phyloP scores from a whole-genome alignment of 805 yeast genomes.

The Starmerella riodocensis region DNA sequence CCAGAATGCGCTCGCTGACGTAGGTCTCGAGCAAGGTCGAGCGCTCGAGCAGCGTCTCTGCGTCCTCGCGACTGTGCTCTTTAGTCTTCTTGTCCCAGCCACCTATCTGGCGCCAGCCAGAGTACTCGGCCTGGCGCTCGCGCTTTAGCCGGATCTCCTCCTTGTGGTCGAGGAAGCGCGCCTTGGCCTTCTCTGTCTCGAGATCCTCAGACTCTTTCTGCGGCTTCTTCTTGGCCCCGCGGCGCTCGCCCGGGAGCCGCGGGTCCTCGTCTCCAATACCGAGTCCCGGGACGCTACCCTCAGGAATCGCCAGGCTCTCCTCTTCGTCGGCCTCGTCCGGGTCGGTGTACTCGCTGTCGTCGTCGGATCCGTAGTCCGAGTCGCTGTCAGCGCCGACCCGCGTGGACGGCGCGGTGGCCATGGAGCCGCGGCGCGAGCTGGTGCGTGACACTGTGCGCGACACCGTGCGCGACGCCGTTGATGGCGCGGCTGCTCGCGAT shows the following conservation, averaged over 20 bases:
- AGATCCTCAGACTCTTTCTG: conserved; percentile 5
- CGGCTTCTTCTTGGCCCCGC: conserved; percentile 4
- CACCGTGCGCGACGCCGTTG: background rate
- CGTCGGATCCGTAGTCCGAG: background rate
- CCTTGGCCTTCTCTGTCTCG: conserved; percentile 8
- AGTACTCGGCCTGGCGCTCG: conserved; percentile 45
- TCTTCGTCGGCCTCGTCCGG: conserved; percentile 1
- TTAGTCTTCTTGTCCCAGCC: conserved; percentile 59
- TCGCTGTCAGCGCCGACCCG: background rate
- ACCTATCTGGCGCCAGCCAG: conserved; percentile 93
- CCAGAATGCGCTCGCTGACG: conserved; percentile 63
- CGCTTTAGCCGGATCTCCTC: conserved; percentile 33
- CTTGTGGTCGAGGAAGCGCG: conserved; percentile 5
- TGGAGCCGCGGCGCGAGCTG: background rate
- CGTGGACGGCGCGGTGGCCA: background rate
- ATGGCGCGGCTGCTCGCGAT: background rate
- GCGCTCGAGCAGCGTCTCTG: conserved; percentile 54
- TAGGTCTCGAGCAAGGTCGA: conserved; percentile 65
- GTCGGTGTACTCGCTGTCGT: background rate
- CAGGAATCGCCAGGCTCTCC: conserved; percentile 14
- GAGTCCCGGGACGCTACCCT: conserved; percentile 22
- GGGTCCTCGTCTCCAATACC: conserved; percentile 20
- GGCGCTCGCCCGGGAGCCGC: conserved; percentile 17
- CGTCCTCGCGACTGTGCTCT: conserved; percentile 32
- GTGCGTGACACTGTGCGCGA: background rate